Evolutionary conservation across 2,329 filamentous ascomycete genomes (phyloP).

Genomic region (Ceratocystis papillata): DNA sequence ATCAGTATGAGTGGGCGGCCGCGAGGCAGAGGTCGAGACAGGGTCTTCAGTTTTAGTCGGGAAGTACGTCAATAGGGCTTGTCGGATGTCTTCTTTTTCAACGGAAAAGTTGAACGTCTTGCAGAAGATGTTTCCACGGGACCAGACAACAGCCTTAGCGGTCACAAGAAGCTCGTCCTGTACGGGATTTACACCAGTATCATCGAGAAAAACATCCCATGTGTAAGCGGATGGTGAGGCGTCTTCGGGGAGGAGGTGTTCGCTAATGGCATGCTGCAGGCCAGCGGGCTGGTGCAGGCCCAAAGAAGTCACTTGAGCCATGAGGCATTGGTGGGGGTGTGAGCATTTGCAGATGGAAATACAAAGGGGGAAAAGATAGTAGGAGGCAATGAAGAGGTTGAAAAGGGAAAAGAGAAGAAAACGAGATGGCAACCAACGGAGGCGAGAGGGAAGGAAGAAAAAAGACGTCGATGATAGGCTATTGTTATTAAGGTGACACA

Average conservation of each 20-base stretch:
- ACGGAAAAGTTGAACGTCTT: slow-evolving; percentile 77
- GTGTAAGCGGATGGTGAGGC: slow-evolving; percentile 55
- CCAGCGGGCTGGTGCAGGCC: slow-evolving; percentile 83
- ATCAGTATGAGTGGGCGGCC: neutral
- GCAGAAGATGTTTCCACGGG: slow-evolving; percentile 69
- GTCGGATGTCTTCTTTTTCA: slow-evolving; percentile 76
- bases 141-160: slow-evolving; percentile 72
- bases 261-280: slow-evolving; percentile 69
- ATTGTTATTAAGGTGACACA: no score
- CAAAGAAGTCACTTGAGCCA: slow-evolving; percentile 85
- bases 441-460: neutral
- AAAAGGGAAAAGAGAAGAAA: neutral
- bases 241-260: slow-evolving; percentile 62
- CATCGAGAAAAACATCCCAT: slow-evolving; percentile 54
- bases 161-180: slow-evolving; percentile 74
- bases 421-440: neutral
- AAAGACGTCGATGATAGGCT: no score
- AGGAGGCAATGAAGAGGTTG: neutral
- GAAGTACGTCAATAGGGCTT: slow-evolving; percentile 78
- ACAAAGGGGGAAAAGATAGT: no score
- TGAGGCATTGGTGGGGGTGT: slow-evolving; percentile 33
- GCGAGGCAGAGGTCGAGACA: neutral
- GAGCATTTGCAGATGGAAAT: neutral
- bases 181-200: neutral
- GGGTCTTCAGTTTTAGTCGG: slow-evolving; percentile 32